Evolutionary conservation across 306 rosid genomes (phyloP), one percentile per base, ranked within the genome.

Genomic region (Acacia confusa): DNA sequence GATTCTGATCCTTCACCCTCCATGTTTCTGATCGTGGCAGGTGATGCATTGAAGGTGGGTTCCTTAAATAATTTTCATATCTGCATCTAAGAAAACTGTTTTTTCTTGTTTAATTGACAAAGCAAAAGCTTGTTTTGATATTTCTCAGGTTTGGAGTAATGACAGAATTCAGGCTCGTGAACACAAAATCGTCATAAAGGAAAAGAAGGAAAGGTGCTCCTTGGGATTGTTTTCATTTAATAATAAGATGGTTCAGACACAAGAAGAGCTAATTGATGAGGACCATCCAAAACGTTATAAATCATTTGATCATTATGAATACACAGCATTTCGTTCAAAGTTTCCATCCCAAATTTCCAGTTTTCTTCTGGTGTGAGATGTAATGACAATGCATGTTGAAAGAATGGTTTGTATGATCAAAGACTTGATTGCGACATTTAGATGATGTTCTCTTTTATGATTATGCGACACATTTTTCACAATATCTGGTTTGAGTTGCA

Each of bases 151-250:
- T 53, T 85, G 84, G 88, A 81, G 82, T 20, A 85, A 77, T 17
- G 85, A 81, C 15, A 81, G 88, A 82, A 85, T 85, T 34, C 19
- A 4, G 0, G 1, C 68, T 9, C 77, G 85, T 77, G 80, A 76
- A 44, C 88, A 85, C 63, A 53, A 36, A 77, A 58, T 85, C 1
- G 66, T 77, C 20, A 45, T 85, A 57, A 85, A 17, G 22, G 85
- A 5, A 48, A 64, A 82, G 78, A 82, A 78, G 66, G 78, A 57
- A 30, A 81, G 88, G 24, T 78, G 3, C 47, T 85, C 85, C 0
- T 27, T 85, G 80, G 88, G 88, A 68, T 72, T 85, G 40, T 85
- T 82, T 78, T 81, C 85, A 68, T 75, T 81, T 60, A 72, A 82
- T 0, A 63, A 43, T 1, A 72, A 81, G 75, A 25, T 67, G 20